Base-by-base conservation (phyloP, 2,329 filamentous ascomycete genomes). In the Atkinsonella texensis region DNA sequence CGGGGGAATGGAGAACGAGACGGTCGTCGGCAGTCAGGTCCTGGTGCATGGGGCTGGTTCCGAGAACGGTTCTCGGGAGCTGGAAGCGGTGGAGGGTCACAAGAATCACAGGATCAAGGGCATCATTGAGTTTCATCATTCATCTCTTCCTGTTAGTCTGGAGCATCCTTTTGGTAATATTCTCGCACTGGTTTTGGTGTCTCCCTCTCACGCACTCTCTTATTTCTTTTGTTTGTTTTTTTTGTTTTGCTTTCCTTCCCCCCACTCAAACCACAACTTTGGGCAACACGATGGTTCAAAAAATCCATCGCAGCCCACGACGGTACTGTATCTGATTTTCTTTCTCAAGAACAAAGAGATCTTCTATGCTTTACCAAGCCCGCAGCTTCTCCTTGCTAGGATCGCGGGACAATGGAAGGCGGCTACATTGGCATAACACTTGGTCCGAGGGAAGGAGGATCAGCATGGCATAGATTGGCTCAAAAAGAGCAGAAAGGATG, bases 41-140 rank as follows among this genome's bases (percentile, higher is more conserved):
- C 63, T 40, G 67, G 70, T 2, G 67, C 71, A 33, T 56, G 74
- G 1, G 63, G 64, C 52, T 75, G 73, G 73, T 57, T 76, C 18
- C 68, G 73, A 46, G 69, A 69, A 43, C 67, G 65, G 40, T 72
- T 75, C 35, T 52, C 58, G 1, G 56, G 64, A 5, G 54, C 57
- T n/a, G 60, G 63, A 46, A 57, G 60, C 10, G 59, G 59, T 51
- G 58, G 61, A 15, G 59, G 60, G 12, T 55, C 56, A 7, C 57
- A 59, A 39, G 60, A 63, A 13, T 58, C 60, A 31, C 61, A 65
- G 18, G 63, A 65, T 23, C 60, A 59, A 52, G 58, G 59, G 46
- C 61, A 60, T 44, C 55, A 58, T 47, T 66, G 64, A 60, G 53
- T 52, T 52, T 11, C 23, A 17, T 28, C 13, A 12, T 32, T 1